Evolutionary conservation across 2,329 filamentous ascomycete genomes (phyloP).

Genomic region (Cercospora canescens): DNA sequence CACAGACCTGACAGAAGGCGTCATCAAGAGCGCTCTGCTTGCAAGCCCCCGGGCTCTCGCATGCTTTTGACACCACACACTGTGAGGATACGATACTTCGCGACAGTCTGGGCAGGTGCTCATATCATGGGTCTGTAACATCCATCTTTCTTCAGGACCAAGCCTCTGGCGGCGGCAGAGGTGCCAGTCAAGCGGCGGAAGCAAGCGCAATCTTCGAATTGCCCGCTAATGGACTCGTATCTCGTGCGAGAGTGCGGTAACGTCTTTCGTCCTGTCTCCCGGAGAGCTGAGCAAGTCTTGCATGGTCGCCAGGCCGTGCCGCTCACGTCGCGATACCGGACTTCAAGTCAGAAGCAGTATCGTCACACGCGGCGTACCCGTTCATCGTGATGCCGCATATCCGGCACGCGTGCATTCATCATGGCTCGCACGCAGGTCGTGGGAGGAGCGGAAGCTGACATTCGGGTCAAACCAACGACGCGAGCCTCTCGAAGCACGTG

Average conservation of each 20-base stretch:
- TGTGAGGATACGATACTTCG: background rate
- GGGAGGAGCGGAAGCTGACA: background rate
- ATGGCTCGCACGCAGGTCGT: background rate
- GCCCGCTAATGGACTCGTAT: background rate
- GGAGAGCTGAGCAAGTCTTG: too few species aligned
- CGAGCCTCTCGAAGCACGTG: background rate
- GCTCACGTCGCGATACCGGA: background rate
- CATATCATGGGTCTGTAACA: background rate
- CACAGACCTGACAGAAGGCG: background rate
- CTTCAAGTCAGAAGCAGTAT: background rate
- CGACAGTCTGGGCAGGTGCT: background rate
- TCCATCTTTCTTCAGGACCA: background rate
- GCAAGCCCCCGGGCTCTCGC: background rate
- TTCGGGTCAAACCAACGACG: background rate
- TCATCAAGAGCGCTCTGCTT: background rate
- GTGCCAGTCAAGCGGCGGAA: too few species aligned
- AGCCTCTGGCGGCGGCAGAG: background rate
- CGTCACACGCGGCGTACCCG: background rate
- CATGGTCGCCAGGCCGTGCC: background rate
- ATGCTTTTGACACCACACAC: background rate
- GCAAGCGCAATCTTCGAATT: too few species aligned
- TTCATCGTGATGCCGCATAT: background rate
- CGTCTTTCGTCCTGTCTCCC: background rate
- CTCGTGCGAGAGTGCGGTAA: background rate
- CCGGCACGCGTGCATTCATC: conserved; percentile 5